These are phyloP conservation scores for Sindora glabra DNA, from an alignment of 306 rosid genomes.

Conservation along the genomic window DNA sequence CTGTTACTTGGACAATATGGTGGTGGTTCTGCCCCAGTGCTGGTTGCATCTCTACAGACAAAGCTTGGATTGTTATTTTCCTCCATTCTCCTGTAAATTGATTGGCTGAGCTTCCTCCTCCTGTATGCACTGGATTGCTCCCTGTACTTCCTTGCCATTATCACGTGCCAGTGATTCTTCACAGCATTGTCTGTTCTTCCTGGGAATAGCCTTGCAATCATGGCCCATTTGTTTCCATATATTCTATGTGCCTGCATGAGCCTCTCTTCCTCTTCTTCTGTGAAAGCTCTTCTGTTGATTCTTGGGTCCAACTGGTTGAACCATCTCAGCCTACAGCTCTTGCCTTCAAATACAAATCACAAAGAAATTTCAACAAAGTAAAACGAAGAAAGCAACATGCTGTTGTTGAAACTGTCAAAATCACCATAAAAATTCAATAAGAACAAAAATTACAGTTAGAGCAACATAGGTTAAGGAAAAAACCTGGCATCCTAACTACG, in stretches of 20 bases:
- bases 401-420: too few relatives aligned
- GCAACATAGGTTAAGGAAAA: too few relatives aligned
- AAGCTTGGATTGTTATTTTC: conserved; percentile 36
- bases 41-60: conserved; percentile 17
- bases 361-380: too few relatives aligned
- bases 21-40: conserved; percentile 15
- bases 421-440: too few relatives aligned
- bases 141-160: conserved; percentile 92
- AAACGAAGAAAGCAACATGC: too few relatives aligned
- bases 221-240: conserved; percentile 99
- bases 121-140: conserved; percentile 85
- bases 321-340: conserved; percentile 96
- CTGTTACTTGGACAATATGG: conserved; percentile 13
- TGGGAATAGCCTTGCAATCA: conserved; percentile 95
- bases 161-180: conserved; percentile 98
- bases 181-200: conserved; percentile 98
- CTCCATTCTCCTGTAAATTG: conserved; percentile 55
- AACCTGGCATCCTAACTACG: too few relatives aligned
- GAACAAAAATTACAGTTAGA: too few relatives aligned
- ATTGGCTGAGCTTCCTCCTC: conserved; percentile 69
- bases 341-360: conserved; percentile 40
- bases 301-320: conserved; percentile 98
- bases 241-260: conserved; percentile 93
- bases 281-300: conserved; percentile 81
- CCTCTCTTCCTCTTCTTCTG: conserved; percentile 89